Evolutionary conservation across 2,329 filamentous ascomycete species (phyloP).

Genomic region (Fusarium beomiforme): DNA sequence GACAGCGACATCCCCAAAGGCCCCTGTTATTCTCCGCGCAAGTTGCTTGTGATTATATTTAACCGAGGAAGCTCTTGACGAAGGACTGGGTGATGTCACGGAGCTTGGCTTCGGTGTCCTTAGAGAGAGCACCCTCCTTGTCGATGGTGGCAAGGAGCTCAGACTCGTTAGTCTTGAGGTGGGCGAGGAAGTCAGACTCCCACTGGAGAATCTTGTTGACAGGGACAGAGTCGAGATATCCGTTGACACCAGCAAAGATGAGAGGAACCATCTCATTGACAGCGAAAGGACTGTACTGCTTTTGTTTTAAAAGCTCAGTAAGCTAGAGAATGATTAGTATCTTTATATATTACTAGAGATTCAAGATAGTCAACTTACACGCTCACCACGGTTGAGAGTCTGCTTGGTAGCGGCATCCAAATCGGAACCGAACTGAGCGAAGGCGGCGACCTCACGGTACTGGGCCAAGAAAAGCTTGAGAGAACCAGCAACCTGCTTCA

Average conservation of each 20-base stretch:
- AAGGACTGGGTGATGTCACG: slow-evolving; percentile 81
- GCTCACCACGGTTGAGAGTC: slow-evolving; percentile 97
- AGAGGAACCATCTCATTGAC: slow-evolving; percentile 99
- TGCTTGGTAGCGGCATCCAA: slow-evolving; percentile 99
- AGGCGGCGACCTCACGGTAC: slow-evolving; percentile 99
- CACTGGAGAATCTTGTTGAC: slow-evolving; percentile 91
- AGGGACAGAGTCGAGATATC: slow-evolving; percentile 87
- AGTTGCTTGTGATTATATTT: slow-evolving; percentile 52
- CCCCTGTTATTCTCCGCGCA: slow-evolving; percentile 46
- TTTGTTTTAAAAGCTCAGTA: slow-evolving; percentile 99
- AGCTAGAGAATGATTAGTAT: slow-evolving; percentile 59
- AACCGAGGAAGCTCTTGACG: slow-evolving; percentile 89
- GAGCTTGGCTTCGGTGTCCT: slow-evolving; percentile 87
- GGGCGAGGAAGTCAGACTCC: slow-evolving; percentile 93
- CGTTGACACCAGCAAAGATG: slow-evolving; percentile 99
- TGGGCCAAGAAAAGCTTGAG: slow-evolving; percentile 99
- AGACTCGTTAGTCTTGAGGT: slow-evolving; percentile 90
- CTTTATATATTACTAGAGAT: background rate
- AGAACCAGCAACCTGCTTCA: slow-evolving; percentile 99
- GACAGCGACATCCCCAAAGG: slow-evolving; percentile 55
- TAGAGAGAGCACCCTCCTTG: slow-evolving; percentile 95
- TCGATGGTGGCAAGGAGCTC: slow-evolving; percentile 88
- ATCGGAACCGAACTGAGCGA: slow-evolving; percentile 99
- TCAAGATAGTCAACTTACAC: slow-evolving; percentile 67
- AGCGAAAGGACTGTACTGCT: slow-evolving; percentile 98